A percentile compares a stretch with the other conserved stretches of the same genome.
Evolutionary conservation across 331 rosid species (phyloP).

Genomic region (Erythrophleum ivorense): DNA sequence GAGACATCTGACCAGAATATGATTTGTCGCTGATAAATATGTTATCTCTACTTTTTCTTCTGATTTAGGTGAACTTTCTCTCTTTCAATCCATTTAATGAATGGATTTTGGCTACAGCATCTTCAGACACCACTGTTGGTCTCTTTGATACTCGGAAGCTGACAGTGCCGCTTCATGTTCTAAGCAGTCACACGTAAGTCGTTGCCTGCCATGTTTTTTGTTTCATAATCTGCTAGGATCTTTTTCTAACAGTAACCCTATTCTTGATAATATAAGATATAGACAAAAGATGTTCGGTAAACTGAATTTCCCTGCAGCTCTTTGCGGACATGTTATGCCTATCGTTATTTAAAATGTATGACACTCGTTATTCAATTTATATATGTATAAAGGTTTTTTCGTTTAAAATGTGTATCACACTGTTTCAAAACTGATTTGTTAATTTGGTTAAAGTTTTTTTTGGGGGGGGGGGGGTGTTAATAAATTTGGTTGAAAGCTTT

Average conservation of each 20-base stretch:
- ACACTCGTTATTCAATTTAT: not conserved
- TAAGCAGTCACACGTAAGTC: constrained; percentile 80
- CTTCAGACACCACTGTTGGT: constrained; percentile 82
- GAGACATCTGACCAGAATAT: constrained; percentile 3
- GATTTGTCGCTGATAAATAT: constrained; percentile 26
- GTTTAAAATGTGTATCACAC: not conserved
- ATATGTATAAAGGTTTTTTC: not conserved
- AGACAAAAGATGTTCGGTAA: not conserved
- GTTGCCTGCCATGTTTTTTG: constrained; percentile 21
- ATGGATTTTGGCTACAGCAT: constrained; percentile 93
- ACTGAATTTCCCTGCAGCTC: not conserved
- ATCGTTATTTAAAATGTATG: not conserved
- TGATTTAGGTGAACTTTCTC: constrained; percentile 77
- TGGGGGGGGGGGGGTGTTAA: not conserved
- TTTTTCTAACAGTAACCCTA: not conserved
- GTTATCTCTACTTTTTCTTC: constrained; percentile 14
- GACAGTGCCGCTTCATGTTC: constrained; percentile 64
- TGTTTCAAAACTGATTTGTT: not conserved
- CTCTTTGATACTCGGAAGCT: constrained; percentile 83
- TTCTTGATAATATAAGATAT: not conserved
- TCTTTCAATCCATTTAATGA: constrained; percentile 85
- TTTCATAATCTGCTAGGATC: not conserved
- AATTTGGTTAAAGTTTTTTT: not conserved
- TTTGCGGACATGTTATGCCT: not conserved
- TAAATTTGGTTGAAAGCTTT: not conserved